Base-by-base conservation (phyloP, 371 early-diverging fungal species). In the Haplosporangium sp. region DNA sequence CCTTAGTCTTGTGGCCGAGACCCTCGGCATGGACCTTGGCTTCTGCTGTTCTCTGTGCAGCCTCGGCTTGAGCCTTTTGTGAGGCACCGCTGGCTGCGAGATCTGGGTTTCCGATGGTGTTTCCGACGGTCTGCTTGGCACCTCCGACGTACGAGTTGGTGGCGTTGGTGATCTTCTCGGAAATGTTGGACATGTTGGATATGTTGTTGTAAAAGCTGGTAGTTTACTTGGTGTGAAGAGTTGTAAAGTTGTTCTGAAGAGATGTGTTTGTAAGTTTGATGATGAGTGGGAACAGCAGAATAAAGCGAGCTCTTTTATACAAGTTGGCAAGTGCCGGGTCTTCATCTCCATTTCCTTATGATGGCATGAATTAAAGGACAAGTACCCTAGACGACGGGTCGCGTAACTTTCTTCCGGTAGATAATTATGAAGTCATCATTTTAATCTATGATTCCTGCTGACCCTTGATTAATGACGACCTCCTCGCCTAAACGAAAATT, bases 1-100 rank as follows among this genome's bases (percentile, higher is more conserved):
- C 87, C 36, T 66, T 53, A 38, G 73, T 52, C 62, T 75, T 81
- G 64, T 84, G 74, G 36, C 59, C 52, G 42, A 69, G 10, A 16
- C 80, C 80, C 18, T 63, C 64, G 42, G 69, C 51, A 16, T 69
- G 64, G 7, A 50, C 50, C 46, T 73, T 36, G 8, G 64, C 54
- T 37, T 73, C 59, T 1, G 73, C 73, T 20, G 60, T 54, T 23
- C 55, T 42, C 23, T 67, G 56, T 23, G 72, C 79, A 5, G 64
- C 53, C 12, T 79, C 58, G 16, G 67, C 79, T 14, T 63, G 64
- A 10, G 60, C 29, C 54, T 58, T 65, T 42, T 72, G 72, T 21
- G 62, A 64, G 41, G 64, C 69, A 12, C 79, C 79, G 9, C 29
- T 21, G 38, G 71, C 62, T 58, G 72, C 64, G 13, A 79, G 46